Conservation (phyloP, 495 filamentous ascomycete genomes). For the Cercophora sp. region DNA sequence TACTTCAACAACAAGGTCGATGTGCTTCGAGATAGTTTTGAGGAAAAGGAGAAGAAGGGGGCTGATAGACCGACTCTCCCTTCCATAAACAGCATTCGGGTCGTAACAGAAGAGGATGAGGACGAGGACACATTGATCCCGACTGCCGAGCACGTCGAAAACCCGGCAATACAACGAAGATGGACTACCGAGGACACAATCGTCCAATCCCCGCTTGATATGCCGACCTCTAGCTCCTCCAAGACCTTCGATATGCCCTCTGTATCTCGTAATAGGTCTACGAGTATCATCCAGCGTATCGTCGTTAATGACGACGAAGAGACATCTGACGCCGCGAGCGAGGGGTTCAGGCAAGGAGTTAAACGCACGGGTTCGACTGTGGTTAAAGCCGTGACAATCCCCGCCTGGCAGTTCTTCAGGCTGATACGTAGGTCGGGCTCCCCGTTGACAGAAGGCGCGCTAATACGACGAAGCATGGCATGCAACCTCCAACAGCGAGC, state of each 20-base stretch:
- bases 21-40: conserved; percentile 65
- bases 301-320: conserved; percentile 36
- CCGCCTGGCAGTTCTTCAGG: conserved; percentile 96
- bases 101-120: conserved; percentile 34
- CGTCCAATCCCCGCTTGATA: conserved; percentile 20
- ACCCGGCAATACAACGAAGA: conserved; percentile 20
- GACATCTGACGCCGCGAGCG: conserved; percentile 33
- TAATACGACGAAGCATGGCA: conserved; percentile 68
- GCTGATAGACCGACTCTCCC: conserved; percentile 10
- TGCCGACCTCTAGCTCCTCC: conserved; percentile 12
- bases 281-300: conserved; percentile 48
- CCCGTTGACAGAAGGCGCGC: conserved; percentile 38
- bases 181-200: conserved; percentile 30
- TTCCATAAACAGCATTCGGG: conserved; percentile 33
- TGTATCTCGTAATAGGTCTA: conserved; percentile 36
- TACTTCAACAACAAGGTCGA: conserved; percentile 96
- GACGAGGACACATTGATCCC: no score
- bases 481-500: conserved; percentile 46
- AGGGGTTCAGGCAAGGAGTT: conserved; percentile 34
- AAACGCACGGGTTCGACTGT: conserved; percentile 46
- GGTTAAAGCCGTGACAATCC: conserved; percentile 85
- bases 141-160: conserved; percentile 23
- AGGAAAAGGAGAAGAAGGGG: conserved; percentile 57
- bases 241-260: conserved; percentile 18
- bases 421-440: conserved; percentile 62